phyloP scores from a whole-genome alignment of 805 yeast species.

The Nakazawaea molendinolei region DNA sequence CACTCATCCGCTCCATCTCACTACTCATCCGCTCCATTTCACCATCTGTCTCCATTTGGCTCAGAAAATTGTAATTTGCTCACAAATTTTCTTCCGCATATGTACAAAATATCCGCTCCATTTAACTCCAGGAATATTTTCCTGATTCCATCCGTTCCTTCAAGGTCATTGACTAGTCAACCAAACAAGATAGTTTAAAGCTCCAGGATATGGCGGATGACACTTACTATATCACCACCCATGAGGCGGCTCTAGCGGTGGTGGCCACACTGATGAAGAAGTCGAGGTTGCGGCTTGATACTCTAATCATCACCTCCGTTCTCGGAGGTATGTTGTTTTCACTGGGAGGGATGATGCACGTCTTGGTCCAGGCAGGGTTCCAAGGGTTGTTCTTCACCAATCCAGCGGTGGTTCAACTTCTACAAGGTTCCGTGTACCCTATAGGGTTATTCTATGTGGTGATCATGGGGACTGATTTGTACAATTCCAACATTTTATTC shows the following conservation, averaged over 20 bases:
- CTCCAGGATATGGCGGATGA: slow-evolving; percentile 31
- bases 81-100: too few species aligned
- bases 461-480: slow-evolving; percentile 67
- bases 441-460: slow-evolving; percentile 74
- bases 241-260: slow-evolving; percentile 77
- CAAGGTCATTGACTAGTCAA: neutral
- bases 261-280: slow-evolving; percentile 86
- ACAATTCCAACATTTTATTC: slow-evolving; percentile 67
- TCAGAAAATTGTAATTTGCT: too few species aligned
- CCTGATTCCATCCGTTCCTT: too few species aligned
- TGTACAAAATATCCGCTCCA: too few species aligned
- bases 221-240: slow-evolving; percentile 59
- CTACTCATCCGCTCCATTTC: too few species aligned
- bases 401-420: slow-evolving; percentile 45
- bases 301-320: slow-evolving; percentile 55
- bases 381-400: slow-evolving; percentile 33
- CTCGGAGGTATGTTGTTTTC: slow-evolving; percentile 67
- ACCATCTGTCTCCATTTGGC: too few species aligned
- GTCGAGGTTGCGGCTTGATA: slow-evolving; percentile 55
- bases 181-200: neutral
- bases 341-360: slow-evolving; percentile 66
- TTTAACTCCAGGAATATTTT: too few species aligned
- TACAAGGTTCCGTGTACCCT: slow-evolving; percentile 61
- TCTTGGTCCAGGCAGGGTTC: slow-evolving; percentile 46
- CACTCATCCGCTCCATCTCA: too few species aligned